These are phyloP conservation scores for Geoglossum glabrum DNA, from an alignment of 495 filamentous ascomycete species.

Conservation along the genomic window DNA sequence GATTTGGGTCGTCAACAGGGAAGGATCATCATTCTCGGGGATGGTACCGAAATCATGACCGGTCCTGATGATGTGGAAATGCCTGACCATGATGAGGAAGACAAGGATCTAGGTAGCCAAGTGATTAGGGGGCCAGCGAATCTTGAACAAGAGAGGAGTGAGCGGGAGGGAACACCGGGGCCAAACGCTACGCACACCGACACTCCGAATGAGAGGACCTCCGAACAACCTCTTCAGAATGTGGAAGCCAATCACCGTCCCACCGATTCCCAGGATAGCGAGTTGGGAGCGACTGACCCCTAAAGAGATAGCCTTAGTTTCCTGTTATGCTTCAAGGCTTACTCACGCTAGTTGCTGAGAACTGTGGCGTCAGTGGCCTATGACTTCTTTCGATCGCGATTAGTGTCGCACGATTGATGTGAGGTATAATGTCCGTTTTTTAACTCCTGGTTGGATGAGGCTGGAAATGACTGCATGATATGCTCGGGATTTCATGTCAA, in stretches of 20 bases:
- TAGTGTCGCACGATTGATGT: background rate
- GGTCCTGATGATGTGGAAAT: conserved; percentile 78
- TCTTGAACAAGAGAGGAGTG: background rate
- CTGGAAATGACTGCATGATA: background rate
- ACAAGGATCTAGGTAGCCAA: conserved; percentile 47
- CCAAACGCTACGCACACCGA: background rate
- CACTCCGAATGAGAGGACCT: background rate
- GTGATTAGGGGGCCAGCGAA: conserved; percentile 21
- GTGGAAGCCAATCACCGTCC: background rate
- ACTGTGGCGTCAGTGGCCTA: background rate
- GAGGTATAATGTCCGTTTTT: background rate
- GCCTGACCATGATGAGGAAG: conserved; percentile 75
- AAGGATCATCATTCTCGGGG: conserved; percentile 81
- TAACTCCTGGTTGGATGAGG: background rate
- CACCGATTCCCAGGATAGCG: background rate
- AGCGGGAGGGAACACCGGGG: conserved; percentile 1
- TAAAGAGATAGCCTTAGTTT: background rate
- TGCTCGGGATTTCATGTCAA: background rate
- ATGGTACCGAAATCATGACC: conserved; percentile 75
- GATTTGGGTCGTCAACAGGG: conserved; percentile 25
- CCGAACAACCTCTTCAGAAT: background rate
- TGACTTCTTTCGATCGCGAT: background rate
- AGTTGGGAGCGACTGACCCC: background rate
- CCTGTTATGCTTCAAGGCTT: background rate
- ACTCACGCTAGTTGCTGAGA: background rate